Percentiles rank a stretch among this genome's conserved stretches.
Evolutionary conservation across 345 rosid genomes (phyloP).

Genomic region (Syzygium oleosum): DNA sequence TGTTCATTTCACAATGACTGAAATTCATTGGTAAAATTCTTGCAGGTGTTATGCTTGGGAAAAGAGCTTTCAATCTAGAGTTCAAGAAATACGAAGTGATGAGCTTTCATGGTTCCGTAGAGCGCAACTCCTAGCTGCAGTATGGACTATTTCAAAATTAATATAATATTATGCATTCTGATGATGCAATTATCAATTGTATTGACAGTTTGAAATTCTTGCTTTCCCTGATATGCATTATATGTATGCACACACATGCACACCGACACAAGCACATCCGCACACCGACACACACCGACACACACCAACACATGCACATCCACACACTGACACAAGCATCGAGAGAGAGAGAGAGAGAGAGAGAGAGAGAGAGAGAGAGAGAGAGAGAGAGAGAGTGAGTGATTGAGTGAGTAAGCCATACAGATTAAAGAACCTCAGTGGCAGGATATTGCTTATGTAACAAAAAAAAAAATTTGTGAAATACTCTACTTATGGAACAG

Average conservation of each 20-base stretch:
- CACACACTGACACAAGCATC: neutral
- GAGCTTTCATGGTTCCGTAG: constrained; percentile 89
- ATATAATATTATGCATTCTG: neutral
- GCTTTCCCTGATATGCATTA: neutral
- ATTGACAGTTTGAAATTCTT: neutral
- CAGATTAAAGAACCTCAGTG: neutral
- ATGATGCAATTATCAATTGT: neutral
- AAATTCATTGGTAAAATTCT: neutral
- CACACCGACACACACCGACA: neutral
- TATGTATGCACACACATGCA: neutral
- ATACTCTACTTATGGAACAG: neutral
- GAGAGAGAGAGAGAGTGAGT: neutral
- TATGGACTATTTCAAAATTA: constrained; percentile 18
- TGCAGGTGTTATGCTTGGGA: constrained; percentile 97
- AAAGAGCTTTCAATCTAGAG: constrained; percentile 72
- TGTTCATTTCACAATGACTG: neutral
- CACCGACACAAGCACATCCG: neutral
- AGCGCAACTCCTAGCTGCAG: constrained; percentile 79
- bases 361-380: neutral
- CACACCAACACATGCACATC: neutral
- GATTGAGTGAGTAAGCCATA: neutral
- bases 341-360: neutral
- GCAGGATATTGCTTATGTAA: neutral
- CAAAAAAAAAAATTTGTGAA: neutral
- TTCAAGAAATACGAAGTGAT: constrained; percentile 55